phyloP scores from a whole-genome alignment of 371 early-diverging fungal genomes.

The Rhizopus microsporus region DNA sequence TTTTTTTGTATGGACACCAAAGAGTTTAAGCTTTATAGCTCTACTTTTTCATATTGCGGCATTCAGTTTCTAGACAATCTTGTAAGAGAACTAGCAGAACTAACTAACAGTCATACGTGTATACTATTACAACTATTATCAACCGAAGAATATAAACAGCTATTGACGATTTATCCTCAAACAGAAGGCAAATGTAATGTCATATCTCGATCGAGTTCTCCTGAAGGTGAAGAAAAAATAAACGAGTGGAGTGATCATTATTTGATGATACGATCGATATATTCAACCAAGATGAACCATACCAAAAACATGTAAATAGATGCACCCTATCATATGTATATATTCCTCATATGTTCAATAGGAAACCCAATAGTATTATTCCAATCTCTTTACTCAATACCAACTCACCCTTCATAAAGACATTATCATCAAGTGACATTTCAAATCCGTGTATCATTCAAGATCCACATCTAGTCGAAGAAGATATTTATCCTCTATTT shows the following conservation, averaged over 20 bases:
- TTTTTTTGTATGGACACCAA: too few species aligned
- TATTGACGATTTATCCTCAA: constrained; percentile 12
- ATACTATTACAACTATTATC: constrained; percentile 21
- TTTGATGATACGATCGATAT: constrained; percentile 2
- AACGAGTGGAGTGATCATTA: constrained; percentile 2
- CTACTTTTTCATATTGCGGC: constrained; percentile 23
- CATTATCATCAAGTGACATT: constrained; percentile 8
- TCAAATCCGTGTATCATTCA: constrained; percentile 3
- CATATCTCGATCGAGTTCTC: constrained; percentile 12
- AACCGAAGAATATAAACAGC: constrained; percentile 23
- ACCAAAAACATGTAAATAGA: background rate
- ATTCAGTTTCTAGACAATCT: constrained; percentile 26
- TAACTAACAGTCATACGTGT: constrained; percentile 12
- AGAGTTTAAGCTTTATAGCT: constrained; percentile 5
- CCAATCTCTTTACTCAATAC: constrained; percentile 12
- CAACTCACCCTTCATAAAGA: constrained; percentile 21
- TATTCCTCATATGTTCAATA: background rate
- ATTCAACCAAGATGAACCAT: background rate
- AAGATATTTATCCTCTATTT: constrained; percentile 17
- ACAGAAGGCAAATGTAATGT: constrained; percentile 12
- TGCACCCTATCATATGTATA: background rate
- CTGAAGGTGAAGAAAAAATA: constrained; percentile 11
- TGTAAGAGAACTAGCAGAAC: constrained; percentile 19
- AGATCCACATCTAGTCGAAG: constrained; percentile 6
- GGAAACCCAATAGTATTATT: constrained; percentile 15